Percentiles rank a stretch among this genome's conserved stretches.
phyloP scores from a whole-genome alignment of 2,329 filamentous ascomycete genomes.

The Cladosporium phlei region DNA sequence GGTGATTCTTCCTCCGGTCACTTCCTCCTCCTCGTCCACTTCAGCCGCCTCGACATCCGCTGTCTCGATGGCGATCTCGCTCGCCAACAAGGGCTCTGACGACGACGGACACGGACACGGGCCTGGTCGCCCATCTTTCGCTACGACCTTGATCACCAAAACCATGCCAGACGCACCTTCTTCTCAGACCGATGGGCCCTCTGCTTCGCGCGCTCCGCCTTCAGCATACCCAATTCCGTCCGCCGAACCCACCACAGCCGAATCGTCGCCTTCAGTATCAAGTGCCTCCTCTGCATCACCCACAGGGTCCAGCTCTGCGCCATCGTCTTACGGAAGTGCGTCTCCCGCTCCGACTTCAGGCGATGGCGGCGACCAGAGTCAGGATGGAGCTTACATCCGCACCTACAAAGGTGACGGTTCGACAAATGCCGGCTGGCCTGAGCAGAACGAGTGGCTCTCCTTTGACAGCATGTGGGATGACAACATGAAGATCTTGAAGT shows the following conservation, averaged over 20 bases:
- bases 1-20: too few relatives aligned
- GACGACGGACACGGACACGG: neutral
- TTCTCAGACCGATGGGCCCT: constrained; percentile 1
- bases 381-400: constrained; percentile 9
- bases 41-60: neutral
- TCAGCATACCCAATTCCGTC: neutral
- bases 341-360: constrained; percentile 6
- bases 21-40: too few relatives aligned
- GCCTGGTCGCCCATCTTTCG: neutral
- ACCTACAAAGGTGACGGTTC: constrained; percentile 21
- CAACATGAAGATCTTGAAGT: constrained; percentile 34
- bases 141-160: neutral
- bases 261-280: constrained; percentile 1
- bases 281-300: neutral
- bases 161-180: neutral
- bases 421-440: constrained; percentile 23
- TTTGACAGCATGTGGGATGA: constrained; percentile 30
- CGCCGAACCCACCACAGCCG: neutral
- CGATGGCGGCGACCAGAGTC: neutral
- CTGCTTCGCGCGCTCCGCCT: constrained; percentile 1
- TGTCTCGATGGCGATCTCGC: constrained; percentile 2
- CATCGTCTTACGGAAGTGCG: constrained; percentile 3
- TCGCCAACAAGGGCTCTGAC: neutral
- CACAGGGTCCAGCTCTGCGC: neutral
- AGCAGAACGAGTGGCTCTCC: constrained; percentile 21